Evolutionary conservation across 2,329 filamentous ascomycete genomes (phyloP).

Genomic region (Lasiodiplodia citricola): DNA sequence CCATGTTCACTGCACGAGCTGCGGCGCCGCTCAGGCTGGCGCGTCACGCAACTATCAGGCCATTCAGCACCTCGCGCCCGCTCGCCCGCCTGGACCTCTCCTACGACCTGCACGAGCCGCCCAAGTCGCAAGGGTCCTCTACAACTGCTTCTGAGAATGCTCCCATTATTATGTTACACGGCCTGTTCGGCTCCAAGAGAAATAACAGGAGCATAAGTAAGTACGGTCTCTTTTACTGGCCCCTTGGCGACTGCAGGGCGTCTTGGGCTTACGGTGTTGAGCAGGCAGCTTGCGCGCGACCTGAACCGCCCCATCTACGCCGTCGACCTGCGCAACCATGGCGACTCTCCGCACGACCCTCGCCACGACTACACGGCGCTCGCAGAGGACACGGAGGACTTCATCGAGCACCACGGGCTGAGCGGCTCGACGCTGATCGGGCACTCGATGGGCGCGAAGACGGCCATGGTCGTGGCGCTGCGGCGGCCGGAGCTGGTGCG

Average conservation of each 20-base stretch:
- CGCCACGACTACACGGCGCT: constrained; percentile 82
- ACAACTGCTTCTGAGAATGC: constrained; percentile 40
- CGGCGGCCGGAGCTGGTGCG: constrained; percentile 69
- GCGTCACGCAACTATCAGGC: neutral
- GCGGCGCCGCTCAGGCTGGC: constrained; percentile 17
- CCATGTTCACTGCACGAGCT: constrained; percentile 14
- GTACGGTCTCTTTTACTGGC: constrained; percentile 59
- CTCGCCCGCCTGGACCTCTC: constrained; percentile 51
- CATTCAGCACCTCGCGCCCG: constrained; percentile 24
- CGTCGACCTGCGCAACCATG: constrained; percentile 90
- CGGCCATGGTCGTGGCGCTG: constrained; percentile 85
- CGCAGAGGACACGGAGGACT: constrained; percentile 80
- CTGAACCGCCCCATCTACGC: constrained; percentile 81
- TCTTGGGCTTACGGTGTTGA: neutral
- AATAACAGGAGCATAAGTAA: constrained; percentile 96
- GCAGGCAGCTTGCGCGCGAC: constrained; percentile 79
- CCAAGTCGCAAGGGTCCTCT: constrained; percentile 40
- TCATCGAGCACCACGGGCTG: constrained; percentile 75
- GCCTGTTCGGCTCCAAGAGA: constrained; percentile 92
- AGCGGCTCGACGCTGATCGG: constrained; percentile 78
- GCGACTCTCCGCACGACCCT: constrained; percentile 79
- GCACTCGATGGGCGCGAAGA: constrained; percentile 97
- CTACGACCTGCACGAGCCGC: constrained; percentile 71
- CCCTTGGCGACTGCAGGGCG: neutral
- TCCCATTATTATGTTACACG: constrained; percentile 88